A percentile compares a stretch with the other conserved stretches of the same genome.
phyloP scores from a whole-genome alignment of 2,329 filamentous ascomycete species.

The Botrytis cinerea region DNA sequence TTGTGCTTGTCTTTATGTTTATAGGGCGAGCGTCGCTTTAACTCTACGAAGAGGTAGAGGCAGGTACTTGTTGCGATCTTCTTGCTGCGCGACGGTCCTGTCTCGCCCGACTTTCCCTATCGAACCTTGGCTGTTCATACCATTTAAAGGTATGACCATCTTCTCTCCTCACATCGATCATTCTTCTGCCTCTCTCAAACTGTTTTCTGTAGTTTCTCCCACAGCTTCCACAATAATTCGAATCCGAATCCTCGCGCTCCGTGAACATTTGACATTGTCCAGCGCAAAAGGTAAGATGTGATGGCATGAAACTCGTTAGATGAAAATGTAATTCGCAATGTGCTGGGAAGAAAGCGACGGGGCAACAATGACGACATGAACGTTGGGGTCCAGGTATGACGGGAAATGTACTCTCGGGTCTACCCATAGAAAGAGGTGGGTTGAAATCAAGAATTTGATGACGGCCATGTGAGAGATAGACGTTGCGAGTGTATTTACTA shows the following conservation, averaged over 20 bases:
- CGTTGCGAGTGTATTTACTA: constrained; percentile 32
- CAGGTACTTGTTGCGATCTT: background rate
- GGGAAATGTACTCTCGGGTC: constrained; percentile 27
- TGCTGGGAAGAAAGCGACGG: constrained; percentile 34
- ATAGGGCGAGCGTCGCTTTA: background rate
- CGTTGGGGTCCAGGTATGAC: constrained; percentile 19
- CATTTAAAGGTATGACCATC: background rate
- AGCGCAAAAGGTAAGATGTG: constrained; percentile 28
- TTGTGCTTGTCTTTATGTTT: background rate
- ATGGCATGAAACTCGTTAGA: constrained; percentile 31
- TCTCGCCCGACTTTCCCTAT: constrained; percentile 6
- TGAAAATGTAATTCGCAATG: constrained; percentile 39
- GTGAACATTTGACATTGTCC: constrained; percentile 31
- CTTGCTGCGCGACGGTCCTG: background rate
- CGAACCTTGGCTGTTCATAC: constrained; percentile 13
- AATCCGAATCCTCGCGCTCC: background rate
- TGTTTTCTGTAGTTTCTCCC: constrained; percentile 29
- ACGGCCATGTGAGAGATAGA: constrained; percentile 23
- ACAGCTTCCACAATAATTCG: constrained; percentile 28
- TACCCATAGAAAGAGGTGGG: constrained; percentile 28
- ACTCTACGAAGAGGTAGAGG: background rate
- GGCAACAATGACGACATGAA: constrained; percentile 34
- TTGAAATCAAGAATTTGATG: background rate
- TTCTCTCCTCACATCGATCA: constrained; percentile 25
- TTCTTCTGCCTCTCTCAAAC: constrained; percentile 32